These are phyloP conservation scores for Lyophyllum atratum DNA, from an alignment of 768 basidiomycete species.

Conservation along the genomic window DNA sequence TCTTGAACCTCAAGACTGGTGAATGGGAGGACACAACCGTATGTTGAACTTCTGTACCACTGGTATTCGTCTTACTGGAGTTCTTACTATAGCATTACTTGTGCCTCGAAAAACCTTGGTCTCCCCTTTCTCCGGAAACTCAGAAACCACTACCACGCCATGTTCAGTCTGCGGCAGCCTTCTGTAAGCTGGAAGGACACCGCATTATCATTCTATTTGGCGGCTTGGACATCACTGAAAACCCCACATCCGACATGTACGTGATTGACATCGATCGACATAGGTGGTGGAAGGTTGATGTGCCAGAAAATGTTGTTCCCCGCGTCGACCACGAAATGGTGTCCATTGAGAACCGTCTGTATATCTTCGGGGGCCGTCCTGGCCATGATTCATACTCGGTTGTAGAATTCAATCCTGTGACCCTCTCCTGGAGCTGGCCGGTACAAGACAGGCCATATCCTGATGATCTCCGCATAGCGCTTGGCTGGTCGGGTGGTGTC, in stretches of 20 bases:
- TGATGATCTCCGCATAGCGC: conserved; percentile 2
- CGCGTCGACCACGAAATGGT: neutral
- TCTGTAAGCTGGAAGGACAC: neutral
- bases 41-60: too few relatives aligned
- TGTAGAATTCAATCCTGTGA: conserved; percentile 1
- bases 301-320: neutral
- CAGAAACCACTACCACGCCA: neutral
- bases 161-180: neutral
- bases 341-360: conserved; percentile 6
- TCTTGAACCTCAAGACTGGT: neutral
- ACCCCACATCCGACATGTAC: neutral
- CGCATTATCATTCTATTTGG: conserved; percentile 5
- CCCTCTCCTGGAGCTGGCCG: conserved; percentile 6
- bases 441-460: conserved; percentile 16
- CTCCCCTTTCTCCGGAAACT: neutral
- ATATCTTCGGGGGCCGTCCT: conserved; percentile 11
- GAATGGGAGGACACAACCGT: neutral
- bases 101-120: neutral
- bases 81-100: neutral
- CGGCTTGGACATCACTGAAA: neutral
- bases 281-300: conserved; percentile 5
- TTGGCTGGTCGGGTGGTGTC: neutral
- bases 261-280: neutral
- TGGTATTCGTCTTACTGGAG: too few relatives aligned
- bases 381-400: conserved; percentile 10